These are phyloP conservation scores for Leccinum disarticulatum DNA, from an alignment of 768 basidiomycete species.

Conservation along the genomic window DNA sequence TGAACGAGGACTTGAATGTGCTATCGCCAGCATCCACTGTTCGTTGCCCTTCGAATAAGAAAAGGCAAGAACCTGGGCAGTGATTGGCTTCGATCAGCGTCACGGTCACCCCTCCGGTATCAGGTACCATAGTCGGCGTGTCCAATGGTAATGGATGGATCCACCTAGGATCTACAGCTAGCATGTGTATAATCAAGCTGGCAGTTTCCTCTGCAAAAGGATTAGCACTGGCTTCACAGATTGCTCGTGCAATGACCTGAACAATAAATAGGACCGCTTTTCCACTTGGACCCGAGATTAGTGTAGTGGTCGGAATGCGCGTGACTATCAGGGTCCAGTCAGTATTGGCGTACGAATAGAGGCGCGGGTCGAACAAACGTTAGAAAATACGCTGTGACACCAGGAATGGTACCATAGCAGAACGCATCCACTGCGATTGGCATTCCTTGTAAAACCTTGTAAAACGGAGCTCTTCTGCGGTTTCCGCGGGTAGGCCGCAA, in stretches of 20 bases:
- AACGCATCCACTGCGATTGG: slow-evolving; percentile 98
- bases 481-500: slow-evolving; percentile 48
- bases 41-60: slow-evolving; percentile 90
- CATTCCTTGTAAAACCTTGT: slow-evolving; percentile 95
- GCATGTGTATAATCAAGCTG: slow-evolving; percentile 88
- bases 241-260: slow-evolving; percentile 44
- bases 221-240: not conserved
- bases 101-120: slow-evolving; percentile 83
- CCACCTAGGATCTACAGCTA: slow-evolving; percentile 87
- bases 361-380: slow-evolving; percentile 50
- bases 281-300: slow-evolving; percentile 85
- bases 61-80: slow-evolving; percentile 94
- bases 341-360: slow-evolving; percentile 3
- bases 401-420: slow-evolving; percentile 88
- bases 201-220: slow-evolving; percentile 65
- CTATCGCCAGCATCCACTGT: slow-evolving; percentile 89
- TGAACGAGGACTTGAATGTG: slow-evolving; percentile 60
- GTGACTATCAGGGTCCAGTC: slow-evolving; percentile 52
- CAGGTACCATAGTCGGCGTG: slow-evolving; percentile 66
- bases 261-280: slow-evolving; percentile 92
- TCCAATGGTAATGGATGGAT: slow-evolving; percentile 86
- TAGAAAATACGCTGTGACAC: slow-evolving; percentile 86
- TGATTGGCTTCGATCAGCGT: slow-evolving; percentile 99
- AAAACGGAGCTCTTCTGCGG: slow-evolving; percentile 86
- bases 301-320: slow-evolving; percentile 98